phyloP scores from a whole-genome alignment of 176 grass and related monocot species.

The Oryza punctata region DNA sequence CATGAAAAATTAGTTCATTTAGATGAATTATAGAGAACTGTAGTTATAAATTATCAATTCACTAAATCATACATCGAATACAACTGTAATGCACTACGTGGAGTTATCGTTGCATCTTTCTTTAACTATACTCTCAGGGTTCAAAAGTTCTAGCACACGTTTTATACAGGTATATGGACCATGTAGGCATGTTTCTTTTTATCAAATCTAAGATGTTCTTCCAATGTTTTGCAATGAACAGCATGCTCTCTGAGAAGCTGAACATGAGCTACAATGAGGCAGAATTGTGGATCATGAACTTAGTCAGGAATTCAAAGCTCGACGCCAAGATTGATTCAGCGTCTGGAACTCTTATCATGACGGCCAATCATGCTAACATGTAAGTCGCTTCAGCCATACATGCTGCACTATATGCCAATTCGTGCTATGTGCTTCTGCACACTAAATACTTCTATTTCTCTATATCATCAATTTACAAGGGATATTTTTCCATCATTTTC shows the following conservation, averaged over 20 bases:
- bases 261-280: constrained; percentile 87
- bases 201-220: not conserved
- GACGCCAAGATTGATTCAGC: constrained; percentile 90
- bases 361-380: constrained; percentile 70
- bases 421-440: not conserved
- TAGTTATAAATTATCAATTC: not conserved
- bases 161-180: not conserved
- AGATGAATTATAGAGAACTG: not conserved
- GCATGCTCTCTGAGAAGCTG: constrained; percentile 75
- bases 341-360: constrained; percentile 82
- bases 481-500: no score
- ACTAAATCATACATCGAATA: no score
- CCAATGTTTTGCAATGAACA: constrained; percentile 44
- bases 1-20: not conserved
- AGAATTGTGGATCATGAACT: constrained; percentile 79
- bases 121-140: not conserved
- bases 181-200: not conserved
- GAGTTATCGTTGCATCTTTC: not conserved
- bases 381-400: constrained; percentile 45
- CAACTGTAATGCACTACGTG: no score
- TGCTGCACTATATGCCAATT: not conserved
- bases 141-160: not conserved
- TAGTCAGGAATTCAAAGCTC: constrained; percentile 83
- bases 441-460: not conserved
- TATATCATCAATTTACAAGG: no score